Percentiles rank a stretch among this genome's conserved stretches.
These are phyloP conservation scores for Penicillium sp. DNA, from an alignment of 2,329 filamentous ascomycete species.

Conservation along the genomic window DNA sequence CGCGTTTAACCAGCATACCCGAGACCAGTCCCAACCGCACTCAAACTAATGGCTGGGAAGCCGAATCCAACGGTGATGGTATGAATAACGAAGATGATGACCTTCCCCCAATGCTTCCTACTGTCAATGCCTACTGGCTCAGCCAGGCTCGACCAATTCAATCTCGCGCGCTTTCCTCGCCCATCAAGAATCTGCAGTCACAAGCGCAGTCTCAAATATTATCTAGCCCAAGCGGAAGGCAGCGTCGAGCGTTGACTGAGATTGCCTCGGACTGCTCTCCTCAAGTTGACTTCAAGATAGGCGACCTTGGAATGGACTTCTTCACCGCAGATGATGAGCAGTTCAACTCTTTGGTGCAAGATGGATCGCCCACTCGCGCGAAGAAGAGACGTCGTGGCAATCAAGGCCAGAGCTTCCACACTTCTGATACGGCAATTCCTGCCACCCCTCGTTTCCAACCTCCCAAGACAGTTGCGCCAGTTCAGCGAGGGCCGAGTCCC, in stretches of 20 bases:
- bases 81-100: conserved; percentile 39
- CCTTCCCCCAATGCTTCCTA: conserved; percentile 33
- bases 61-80: conserved; percentile 24
- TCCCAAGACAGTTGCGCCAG: conserved; percentile 17
- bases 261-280: conserved; percentile 46
- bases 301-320: conserved; percentile 37
- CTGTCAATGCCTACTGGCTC: conserved; percentile 13
- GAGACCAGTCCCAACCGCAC: conserved; percentile 38
- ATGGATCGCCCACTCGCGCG: conserved; percentile 33
- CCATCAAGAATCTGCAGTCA: conserved; percentile 26
- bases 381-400: conserved; percentile 40
- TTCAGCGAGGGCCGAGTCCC: conserved; percentile 12
- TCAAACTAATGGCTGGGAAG: conserved; percentile 23
- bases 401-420: conserved; percentile 30
- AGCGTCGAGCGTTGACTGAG: conserved; percentile 40
- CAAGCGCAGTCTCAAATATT: conserved; percentile 27
- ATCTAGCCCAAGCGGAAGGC: conserved; percentile 41
- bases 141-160: conserved; percentile 22
- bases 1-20: conserved; percentile 36
- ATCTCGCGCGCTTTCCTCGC: conserved; percentile 24
- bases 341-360: conserved; percentile 34
- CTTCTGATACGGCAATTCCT: conserved; percentile 31
- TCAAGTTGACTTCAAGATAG: conserved; percentile 30
- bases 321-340: conserved; percentile 42
- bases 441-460: conserved; percentile 26